Evolutionary conservation across 2,329 filamentous ascomycete genomes (phyloP).

Genomic region (Alternaria gansuensis): DNA sequence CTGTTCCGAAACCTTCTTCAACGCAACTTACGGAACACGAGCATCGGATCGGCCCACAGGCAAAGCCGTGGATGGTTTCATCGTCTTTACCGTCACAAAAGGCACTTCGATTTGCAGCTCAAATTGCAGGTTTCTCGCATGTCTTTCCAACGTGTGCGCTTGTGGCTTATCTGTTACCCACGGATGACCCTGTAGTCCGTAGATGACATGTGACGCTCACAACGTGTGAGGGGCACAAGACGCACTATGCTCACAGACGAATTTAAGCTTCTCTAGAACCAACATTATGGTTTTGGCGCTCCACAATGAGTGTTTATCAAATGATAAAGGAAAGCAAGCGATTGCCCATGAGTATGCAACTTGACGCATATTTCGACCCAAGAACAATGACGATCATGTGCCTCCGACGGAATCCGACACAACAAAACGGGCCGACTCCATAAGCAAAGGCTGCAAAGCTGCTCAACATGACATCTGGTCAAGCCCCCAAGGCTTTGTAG

Average conservation of each 20-base stretch:
- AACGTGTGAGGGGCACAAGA: slow-evolving; percentile 2
- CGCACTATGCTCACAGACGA: background rate
- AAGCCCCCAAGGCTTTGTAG: slow-evolving; percentile 23
- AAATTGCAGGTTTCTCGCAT: background rate
- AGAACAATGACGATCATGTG: slow-evolving; percentile 5
- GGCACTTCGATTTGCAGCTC: background rate
- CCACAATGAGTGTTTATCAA: background rate
- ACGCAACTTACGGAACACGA: slow-evolving; percentile 1
- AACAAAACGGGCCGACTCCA: slow-evolving; percentile 9
- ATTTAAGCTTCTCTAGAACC: background rate
- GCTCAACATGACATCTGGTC: slow-evolving; percentile 6
- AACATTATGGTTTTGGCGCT: slow-evolving; percentile 1
- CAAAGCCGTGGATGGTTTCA: background rate
- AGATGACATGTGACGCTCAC: slow-evolving; percentile 3
- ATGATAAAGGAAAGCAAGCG: background rate
- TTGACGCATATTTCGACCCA: background rate
- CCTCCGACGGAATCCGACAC: slow-evolving; percentile 1
- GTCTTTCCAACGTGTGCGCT: background rate
- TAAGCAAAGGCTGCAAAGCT: slow-evolving; percentile 2
- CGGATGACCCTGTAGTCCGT: background rate
- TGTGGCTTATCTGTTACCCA: slow-evolving; percentile 7
- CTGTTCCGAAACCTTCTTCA: slow-evolving; percentile 17
- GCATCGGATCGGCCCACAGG: slow-evolving; percentile 12
- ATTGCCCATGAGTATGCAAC: background rate
- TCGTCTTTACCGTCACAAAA: background rate